Base-by-base conservation (phyloP, 2,329 filamentous ascomycete genomes). In the Chaetomiaceae sp. region DNA sequence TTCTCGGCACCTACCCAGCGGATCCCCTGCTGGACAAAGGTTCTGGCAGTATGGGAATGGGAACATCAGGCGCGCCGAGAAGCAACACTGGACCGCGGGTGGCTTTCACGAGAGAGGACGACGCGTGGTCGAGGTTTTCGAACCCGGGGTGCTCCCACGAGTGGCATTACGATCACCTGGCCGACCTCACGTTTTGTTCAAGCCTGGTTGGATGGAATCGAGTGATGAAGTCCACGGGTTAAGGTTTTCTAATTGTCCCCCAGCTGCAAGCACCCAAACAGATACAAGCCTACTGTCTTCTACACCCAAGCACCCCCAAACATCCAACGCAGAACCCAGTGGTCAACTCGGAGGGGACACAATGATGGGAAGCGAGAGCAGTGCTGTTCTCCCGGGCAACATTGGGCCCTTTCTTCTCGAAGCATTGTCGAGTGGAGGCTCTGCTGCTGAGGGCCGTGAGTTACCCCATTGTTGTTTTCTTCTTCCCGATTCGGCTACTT, bases 391-490 rank as follows among this genome's bases (percentile, higher is more conserved):
- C n/a, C 50, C 41, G 14, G 40, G 39, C 23, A 17, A 25, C 1
- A 5, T 49, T 8, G 50, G 50, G 8, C 50, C 50, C 8, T 49
- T 49, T 7, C 17, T 53, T 13, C 51, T 53, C 30, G 21, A 34
- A 7, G 33, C 42, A 8, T 5, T 31, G 16, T 41, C 45, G 10
- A 37, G 21, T 12, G 9, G 16, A 16, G 30, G 34, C 5, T 44
- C 40, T 16, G 10, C 4, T 12, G 27, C 19, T 7, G 44, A 40
- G 27, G n/a, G n/a, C 25, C 12, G 40, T 44, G 27, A 52, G 50
- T 40, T 7, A n/a, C n/a, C 25, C 10, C 25, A 37, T 38, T 40
- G 42, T 10, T 19, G 25, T 34, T 31, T 3, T 12, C 17, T 42
- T 44, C 10, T 10, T 17, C 20, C n/a, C 5, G 20, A 5, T 38